Conservation (phyloP, 2,329 filamentous ascomycete species). For the Cordyceps pruinosa region DNA sequence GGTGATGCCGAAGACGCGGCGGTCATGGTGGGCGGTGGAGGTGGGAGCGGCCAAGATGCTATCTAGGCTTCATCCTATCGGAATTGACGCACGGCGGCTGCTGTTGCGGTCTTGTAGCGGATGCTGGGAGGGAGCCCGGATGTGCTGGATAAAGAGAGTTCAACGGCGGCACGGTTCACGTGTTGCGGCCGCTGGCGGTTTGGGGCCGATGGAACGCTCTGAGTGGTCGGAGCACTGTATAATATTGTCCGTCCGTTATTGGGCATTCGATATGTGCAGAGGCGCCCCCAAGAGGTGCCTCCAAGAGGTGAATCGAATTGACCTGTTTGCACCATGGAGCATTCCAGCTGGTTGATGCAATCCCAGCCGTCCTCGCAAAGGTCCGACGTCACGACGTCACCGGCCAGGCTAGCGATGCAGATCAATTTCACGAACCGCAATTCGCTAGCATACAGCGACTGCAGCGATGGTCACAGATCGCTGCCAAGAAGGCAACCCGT, state of each 20-base stretch:
- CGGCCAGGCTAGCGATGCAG: no score
- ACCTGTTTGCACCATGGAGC: no score
- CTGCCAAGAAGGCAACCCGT: slow-evolving; percentile 1
- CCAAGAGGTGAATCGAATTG: not conserved
- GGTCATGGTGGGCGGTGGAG: not conserved
- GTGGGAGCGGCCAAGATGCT: not conserved
- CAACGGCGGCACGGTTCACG: not conserved
- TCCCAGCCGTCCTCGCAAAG: not conserved
- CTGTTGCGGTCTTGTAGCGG: not conserved
- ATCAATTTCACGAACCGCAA: not conserved
- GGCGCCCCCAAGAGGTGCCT: not conserved
- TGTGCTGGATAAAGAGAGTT: not conserved
- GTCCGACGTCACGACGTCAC: not conserved
- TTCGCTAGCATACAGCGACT: not conserved
- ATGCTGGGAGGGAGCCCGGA: not conserved
- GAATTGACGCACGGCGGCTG: not conserved
- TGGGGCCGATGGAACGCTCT: no score
- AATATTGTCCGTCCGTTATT: no score
- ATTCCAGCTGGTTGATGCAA: not conserved
- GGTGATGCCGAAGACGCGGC: not conserved
- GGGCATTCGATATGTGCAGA: not conserved
- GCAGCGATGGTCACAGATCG: not conserved
- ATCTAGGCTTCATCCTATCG: not conserved
- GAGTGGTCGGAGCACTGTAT: no score
- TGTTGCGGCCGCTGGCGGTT: not conserved